A percentile compares a stretch with the other conserved stretches of the same genome.
These are phyloP conservation scores for Collybiopsis luxurians DNA, from an alignment of 768 basidiomycete genomes.

Conservation along the genomic window DNA sequence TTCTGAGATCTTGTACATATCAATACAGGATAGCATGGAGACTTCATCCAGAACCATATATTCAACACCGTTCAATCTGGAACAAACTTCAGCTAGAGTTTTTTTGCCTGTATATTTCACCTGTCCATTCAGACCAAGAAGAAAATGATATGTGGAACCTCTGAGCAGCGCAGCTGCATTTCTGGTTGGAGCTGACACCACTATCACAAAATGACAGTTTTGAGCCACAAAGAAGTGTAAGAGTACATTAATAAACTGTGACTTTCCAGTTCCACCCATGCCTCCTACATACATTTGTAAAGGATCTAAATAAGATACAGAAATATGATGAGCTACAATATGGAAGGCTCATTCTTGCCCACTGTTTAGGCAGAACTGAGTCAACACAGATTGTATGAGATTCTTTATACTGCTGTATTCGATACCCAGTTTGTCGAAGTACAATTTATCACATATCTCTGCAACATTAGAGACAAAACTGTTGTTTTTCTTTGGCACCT, in stretches of 20 bases:
- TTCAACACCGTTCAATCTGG: conserved; percentile 13
- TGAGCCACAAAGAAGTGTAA: background rate
- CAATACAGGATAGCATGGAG: conserved; percentile 36
- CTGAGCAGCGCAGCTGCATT: conserved; percentile 12
- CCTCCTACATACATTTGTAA: conserved; percentile 26
- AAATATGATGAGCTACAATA: conserved; percentile 26
- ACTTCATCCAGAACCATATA: conserved; percentile 38
- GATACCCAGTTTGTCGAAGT: conserved; percentile 14
- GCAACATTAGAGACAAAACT: conserved; percentile 13
- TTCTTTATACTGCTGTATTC: background rate
- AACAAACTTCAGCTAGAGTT: background rate
- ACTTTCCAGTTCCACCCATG: conserved; percentile 11
- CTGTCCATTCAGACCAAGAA: conserved; percentile 9
- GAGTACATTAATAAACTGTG: conserved; percentile 3
- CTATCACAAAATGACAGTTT: too few species aligned
- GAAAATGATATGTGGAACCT: conserved; percentile 17
- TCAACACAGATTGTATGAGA: conserved; percentile 4
- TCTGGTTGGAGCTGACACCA: conserved; percentile 8
- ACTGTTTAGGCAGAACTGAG: conserved; percentile 19
- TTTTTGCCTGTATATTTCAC: background rate
- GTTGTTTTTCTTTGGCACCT: background rate
- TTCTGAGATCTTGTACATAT: conserved; percentile 27
- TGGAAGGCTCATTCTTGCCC: conserved; percentile 30
- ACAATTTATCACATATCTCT: conserved; percentile 20
- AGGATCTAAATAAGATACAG: conserved; percentile 10